Evolutionary conservation across 1,284 basidiomycete genomes (phyloP).

Genomic region (Rhodotorula mucilaginosa): DNA sequence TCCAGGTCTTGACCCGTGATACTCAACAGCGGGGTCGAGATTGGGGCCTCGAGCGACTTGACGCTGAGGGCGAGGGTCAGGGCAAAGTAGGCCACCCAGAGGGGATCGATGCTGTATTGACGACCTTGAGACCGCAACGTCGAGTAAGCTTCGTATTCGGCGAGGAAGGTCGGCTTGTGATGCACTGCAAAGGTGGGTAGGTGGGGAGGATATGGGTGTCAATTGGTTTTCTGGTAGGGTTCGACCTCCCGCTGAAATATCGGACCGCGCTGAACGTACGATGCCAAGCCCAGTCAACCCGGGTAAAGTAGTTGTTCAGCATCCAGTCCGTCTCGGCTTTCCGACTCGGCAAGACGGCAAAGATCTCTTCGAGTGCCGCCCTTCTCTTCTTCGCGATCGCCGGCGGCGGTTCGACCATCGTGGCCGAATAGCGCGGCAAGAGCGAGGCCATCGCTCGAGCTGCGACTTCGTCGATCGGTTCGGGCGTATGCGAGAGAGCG

Average conservation of each 20-base stretch:
- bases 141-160: constrained; percentile 34
- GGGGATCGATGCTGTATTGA: constrained; percentile 36
- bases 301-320: constrained; percentile 20
- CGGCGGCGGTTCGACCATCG: no score
- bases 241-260: no score
- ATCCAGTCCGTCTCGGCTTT: constrained; percentile 27
- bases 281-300: constrained; percentile 33
- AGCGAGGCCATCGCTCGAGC: constrained; percentile 23
- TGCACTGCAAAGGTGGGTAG: constrained; percentile 8
- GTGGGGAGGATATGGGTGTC: no score
- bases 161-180: constrained; percentile 32
- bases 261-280: background rate
- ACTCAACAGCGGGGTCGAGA: constrained; percentile 14
- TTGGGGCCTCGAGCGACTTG: constrained; percentile 21
- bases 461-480: background rate
- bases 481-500: background rate
- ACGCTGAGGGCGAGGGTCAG: constrained; percentile 31
- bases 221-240: background rate
- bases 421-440: background rate
- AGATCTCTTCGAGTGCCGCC: constrained; percentile 21
- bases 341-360: constrained; percentile 2
- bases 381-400: background rate
- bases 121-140: constrained; percentile 28
- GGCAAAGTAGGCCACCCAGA: constrained; percentile 40
- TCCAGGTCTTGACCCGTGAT: constrained; percentile 23